Base-by-base conservation (phyloP, 371 early-diverging fungal genomes). In the Haplosporangium sp. region DNA sequence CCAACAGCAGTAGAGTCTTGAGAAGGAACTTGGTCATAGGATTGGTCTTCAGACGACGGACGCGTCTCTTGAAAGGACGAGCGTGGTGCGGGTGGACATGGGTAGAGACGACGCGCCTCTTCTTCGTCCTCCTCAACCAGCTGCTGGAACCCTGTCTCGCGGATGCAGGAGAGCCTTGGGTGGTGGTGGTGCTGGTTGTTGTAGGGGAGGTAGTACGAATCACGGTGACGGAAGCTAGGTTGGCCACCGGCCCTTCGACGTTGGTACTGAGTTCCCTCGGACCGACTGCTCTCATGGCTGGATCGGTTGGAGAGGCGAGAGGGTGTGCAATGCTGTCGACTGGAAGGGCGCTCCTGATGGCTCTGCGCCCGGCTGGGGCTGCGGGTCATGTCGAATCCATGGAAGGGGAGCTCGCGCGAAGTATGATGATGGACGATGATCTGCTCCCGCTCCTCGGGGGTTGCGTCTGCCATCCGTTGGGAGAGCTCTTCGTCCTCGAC, bases 401-500 rank as follows among this genome's bases (percentile, higher is more conserved):
- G 36, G 43, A 40, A 51, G 21, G 51, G 40, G 40, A 43, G 55
- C 16, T 46, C 51, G 13, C 46, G 42, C 46, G 38, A 55, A 29
- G 48, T 66, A 43, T 61, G 65, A 41, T 74, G 54, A 36, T 64
- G 46, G 20, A 61, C 20, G 16, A 69, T 65, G 47, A 67, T 63
- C 62, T 64, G 59, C 42, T 76, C 71, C 13, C 67, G 66, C 43
- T 76, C 64, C 20, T 52, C 71, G n/a, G 67, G 68, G 5, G 68
- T 55, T 8, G 64, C 64, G 46, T 70, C 77, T 14, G 59, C 64
- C 8, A 76, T 48, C 14, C 67, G 41, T 11, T 76, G 55, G 14
- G 71, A 62, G 4, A 70, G 60, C 16, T 70, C 64, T 43, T 76
- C 61, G 37, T 76, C 71, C 48, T 70, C 77, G 13, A 76, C 71